Conservation (phyloP, 2,329 filamentous ascomycete species). For the Pestalotiopsis sp. region DNA sequence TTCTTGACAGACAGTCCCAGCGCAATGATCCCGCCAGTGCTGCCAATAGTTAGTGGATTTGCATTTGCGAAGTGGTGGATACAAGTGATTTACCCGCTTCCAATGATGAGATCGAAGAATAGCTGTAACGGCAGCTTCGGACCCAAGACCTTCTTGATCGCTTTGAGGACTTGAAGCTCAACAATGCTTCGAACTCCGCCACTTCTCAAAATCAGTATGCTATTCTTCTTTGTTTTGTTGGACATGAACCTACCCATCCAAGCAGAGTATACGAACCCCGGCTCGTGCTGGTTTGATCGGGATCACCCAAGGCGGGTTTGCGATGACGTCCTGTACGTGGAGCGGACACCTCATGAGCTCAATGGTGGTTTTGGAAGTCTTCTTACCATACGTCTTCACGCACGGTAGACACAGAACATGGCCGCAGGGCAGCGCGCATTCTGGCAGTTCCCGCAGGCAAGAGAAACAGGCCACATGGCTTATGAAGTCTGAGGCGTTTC, state of each 20-base stretch:
- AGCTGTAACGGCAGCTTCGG: slow-evolving; percentile 29
- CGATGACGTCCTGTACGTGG: slow-evolving; percentile 29
- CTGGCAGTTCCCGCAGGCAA: slow-evolving; percentile 31
- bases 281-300: slow-evolving; percentile 30
- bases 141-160: slow-evolving; percentile 30
- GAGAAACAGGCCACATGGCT: slow-evolving; percentile 33
- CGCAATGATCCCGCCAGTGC: slow-evolving; percentile 31
- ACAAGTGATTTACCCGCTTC: slow-evolving; percentile 25
- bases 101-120: slow-evolving; percentile 35
- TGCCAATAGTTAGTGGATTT: slow-evolving; percentile 9
- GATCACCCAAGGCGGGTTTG: slow-evolving; percentile 30
- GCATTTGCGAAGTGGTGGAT: background rate
- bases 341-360: slow-evolving; percentile 31
- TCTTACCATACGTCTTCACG: slow-evolving; percentile 29
- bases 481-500: slow-evolving; percentile 25
- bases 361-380: slow-evolving; percentile 31
- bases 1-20: slow-evolving; percentile 32
- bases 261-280: slow-evolving; percentile 28
- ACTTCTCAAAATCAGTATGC: slow-evolving; percentile 15
- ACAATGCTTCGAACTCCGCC: slow-evolving; percentile 31
- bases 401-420: slow-evolving; percentile 32
- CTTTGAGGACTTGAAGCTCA: slow-evolving; percentile 29
- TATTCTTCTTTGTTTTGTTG: background rate
- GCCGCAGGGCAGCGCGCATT: slow-evolving; percentile 31
- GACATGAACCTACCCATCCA: slow-evolving; percentile 29